A percentile compares a stretch with the other conserved stretches of the same genome.
Conservation (phyloP, 163 green algal species). For the Scenedesmus sp. region DNA sequence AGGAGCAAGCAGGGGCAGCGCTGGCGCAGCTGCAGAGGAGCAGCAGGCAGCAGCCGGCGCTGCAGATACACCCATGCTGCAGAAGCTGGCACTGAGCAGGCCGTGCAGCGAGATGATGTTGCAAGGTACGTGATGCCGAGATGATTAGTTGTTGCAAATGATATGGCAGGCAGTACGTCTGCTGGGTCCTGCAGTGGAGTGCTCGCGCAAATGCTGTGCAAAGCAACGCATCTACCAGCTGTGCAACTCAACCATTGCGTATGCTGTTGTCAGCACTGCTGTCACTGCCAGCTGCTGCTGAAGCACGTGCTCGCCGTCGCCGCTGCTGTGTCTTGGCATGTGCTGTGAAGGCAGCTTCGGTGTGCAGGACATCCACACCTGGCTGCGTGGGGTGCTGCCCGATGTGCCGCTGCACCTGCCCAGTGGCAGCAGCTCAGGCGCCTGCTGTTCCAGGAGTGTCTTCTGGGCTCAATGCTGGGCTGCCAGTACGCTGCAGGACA, state of each 20-base stretch:
- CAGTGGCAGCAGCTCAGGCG: conserved; percentile 33
- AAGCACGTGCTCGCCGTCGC: neutral
- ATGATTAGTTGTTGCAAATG: too few relatives aligned
- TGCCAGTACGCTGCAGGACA: conserved; percentile 63
- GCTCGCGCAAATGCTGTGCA: too few relatives aligned
- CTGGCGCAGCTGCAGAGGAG: neutral
- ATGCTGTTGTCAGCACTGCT: too few relatives aligned
- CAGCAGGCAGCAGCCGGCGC: neutral
- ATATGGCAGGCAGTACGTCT: too few relatives aligned
- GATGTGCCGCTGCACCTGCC: conserved; percentile 69
- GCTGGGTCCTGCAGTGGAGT: too few relatives aligned
- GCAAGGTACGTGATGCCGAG: conserved; percentile 66
- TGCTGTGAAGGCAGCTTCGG: conserved; percentile 72
- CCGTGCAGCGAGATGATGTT: conserved; percentile 72
- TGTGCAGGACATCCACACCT: conserved; percentile 71
- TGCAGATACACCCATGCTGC: neutral
- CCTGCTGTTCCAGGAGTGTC: conserved; percentile 36
- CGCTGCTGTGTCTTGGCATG: neutral
- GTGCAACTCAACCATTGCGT: too few relatives aligned
- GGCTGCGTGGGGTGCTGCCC: conserved; percentile 68
- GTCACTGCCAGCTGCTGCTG: neutral
- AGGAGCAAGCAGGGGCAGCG: neutral
- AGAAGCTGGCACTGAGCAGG: conserved; percentile 46
- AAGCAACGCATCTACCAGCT: too few relatives aligned
- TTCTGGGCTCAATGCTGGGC: conserved; percentile 50